These are phyloP conservation scores for Rhizopogon vulgaris DNA, from an alignment of 768 basidiomycete genomes.

Conservation along the genomic window DNA sequence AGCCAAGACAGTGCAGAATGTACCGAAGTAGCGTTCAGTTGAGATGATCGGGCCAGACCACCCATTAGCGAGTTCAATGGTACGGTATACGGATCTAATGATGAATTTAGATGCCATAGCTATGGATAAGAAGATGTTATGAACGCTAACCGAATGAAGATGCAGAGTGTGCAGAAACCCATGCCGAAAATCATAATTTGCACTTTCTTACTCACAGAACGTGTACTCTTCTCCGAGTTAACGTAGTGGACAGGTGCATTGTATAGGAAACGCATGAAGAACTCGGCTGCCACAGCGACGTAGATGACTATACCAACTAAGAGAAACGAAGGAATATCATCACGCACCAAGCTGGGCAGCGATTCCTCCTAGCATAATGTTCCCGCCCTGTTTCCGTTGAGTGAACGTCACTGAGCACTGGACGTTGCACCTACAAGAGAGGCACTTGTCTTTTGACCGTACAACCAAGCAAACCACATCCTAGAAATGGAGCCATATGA, in stretches of 20 bases:
- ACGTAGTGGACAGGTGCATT: slow-evolving; percentile 28
- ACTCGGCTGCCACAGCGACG: slow-evolving; percentile 36
- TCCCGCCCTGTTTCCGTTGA: slow-evolving; percentile 32
- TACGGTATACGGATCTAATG: slow-evolving; percentile 9
- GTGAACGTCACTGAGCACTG: not conserved
- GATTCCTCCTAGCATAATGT: slow-evolving; percentile 62
- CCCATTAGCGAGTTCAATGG: slow-evolving; percentile 8
- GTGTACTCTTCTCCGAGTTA: not conserved
- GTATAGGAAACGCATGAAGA: slow-evolving; percentile 34
- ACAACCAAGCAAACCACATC: slow-evolving; percentile 34
- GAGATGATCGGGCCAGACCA: slow-evolving; percentile 46
- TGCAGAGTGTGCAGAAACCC: slow-evolving; percentile 31
- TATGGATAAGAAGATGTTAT: not conserved
- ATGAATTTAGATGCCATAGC: not conserved
- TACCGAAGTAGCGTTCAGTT: slow-evolving; percentile 45
- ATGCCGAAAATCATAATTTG: slow-evolving; percentile 32
- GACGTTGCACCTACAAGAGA: slow-evolving; percentile 3
- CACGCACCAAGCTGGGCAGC: slow-evolving; percentile 46
- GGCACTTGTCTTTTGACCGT: slow-evolving; percentile 19
- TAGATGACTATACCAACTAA: slow-evolving; percentile 40
- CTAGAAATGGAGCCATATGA: slow-evolving; percentile 5
- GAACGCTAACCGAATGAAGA: slow-evolving; percentile 40
- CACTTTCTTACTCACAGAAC: slow-evolving; percentile 7
- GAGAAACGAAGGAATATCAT: slow-evolving; percentile 12
- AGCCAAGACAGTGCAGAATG: slow-evolving; percentile 8